A percentile compares a stretch with the other conserved stretches of the same genome.
Evolutionary conservation across 176 grass and related monocot genomes (phyloP).

Genomic region (Ampelocalamus luodianensis): DNA sequence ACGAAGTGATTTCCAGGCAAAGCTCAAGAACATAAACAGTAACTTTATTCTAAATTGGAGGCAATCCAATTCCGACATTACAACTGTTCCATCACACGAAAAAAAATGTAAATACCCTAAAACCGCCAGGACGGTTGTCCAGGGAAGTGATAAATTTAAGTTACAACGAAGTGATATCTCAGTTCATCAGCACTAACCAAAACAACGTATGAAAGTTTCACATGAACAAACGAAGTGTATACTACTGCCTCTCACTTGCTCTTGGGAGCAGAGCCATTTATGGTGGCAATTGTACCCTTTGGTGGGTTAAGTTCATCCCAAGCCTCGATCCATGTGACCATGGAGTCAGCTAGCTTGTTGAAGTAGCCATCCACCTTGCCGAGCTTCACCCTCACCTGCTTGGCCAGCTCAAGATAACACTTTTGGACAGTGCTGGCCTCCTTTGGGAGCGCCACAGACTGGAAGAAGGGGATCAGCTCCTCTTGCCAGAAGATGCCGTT

Average conservation of each 20-base stretch:
- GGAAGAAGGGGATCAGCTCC: slow-evolving; percentile 76
- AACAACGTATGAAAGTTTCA: slow-evolving; percentile 30
- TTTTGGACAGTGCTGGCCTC: slow-evolving; percentile 59
- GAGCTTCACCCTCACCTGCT: slow-evolving; percentile 60
- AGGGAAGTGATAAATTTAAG: slow-evolving; percentile 25
- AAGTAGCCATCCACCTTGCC: slow-evolving; percentile 65
- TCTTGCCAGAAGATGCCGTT: slow-evolving; percentile 79
- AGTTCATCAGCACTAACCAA: slow-evolving; percentile 42
- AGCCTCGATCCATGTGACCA: slow-evolving; percentile 77
- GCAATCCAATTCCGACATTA: slow-evolving; percentile 34
- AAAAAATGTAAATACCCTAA: slow-evolving; percentile 19
- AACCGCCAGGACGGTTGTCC: background rate
- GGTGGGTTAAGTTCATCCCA: slow-evolving; percentile 74
- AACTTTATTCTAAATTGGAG: slow-evolving; percentile 52
- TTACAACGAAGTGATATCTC: slow-evolving; percentile 42
- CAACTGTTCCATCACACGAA: slow-evolving; percentile 12
- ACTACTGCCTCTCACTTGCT: slow-evolving; percentile 40
- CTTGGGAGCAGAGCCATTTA: slow-evolving; percentile 32
- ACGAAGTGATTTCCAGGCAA: background rate
- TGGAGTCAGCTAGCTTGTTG: slow-evolving; percentile 67
- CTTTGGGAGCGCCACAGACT: slow-evolving; percentile 54
- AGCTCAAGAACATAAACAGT: slow-evolving; percentile 9
- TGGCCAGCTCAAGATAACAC: slow-evolving; percentile 67
- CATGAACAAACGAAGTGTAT: slow-evolving; percentile 8
- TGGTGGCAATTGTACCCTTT: slow-evolving; percentile 7